Base-by-base conservation (phyloP, 768 basidiomycete species). In the Suillus subalutaceus region DNA sequence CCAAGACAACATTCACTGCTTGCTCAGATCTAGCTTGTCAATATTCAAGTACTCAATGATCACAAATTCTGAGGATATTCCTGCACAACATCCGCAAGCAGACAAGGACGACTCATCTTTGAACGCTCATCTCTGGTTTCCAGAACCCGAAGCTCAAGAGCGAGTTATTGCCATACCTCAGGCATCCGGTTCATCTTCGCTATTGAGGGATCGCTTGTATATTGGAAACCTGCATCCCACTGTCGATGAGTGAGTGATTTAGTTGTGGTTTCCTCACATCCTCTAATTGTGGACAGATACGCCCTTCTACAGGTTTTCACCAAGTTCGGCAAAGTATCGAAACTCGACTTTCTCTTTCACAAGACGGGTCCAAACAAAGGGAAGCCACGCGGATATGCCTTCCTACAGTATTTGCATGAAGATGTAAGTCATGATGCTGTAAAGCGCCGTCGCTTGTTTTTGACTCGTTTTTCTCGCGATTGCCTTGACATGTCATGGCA, bases 291-390 rank as follows among this genome's bases (percentile, higher is more conserved):
- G 65, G 63, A 60, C 73, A 97, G 95, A 77, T 94, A 94, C 78
- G 83, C 93, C 4, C 84, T 99, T 18, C 86, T 99, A 26, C 93
- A 96, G 77, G 78, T 96, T 43, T 97, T 97, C 78, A 86, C 91
- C 40, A 96, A 92, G 79, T 96, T 90, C 75, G 97, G 97, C 63
- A 95, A 94, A 78, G 86, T 99, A 67, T 86, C 94, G 26, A 94
- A 95, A 70, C 85, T 98, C 62, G 97, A 99, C 78, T 98, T 89
- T 77, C 84, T 98, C 68, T 98, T 98, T 74, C 96, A 99, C 83
- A 98, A 97, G 79, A 82, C 91, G 0, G 97, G 97, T 0, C 84
- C 88, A 15, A 78, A 90, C 72, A 96, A 90, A 74, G 97, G 97
- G 20, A 97, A 93, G 75, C 96, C 97, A 0, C 84, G 96, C 15